Evolutionary conservation across 345 rosid species (phyloP).

Genomic region (Angophora floribunda): DNA sequence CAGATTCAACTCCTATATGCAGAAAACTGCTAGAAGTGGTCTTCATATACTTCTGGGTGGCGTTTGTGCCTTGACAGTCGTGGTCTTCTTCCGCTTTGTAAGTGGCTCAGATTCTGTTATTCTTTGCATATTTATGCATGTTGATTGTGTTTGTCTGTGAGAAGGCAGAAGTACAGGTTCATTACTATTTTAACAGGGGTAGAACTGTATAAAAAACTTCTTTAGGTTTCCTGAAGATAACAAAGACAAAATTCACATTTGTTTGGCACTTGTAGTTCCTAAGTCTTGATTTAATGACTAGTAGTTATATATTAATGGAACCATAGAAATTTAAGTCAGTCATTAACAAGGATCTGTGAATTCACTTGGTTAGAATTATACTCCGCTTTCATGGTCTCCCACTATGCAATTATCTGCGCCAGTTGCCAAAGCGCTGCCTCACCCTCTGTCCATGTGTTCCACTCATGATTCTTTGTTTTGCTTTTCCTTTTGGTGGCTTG

Average conservation of each 20-base stretch:
- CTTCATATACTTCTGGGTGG: slow-evolving; percentile 92
- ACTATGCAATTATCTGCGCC: background rate
- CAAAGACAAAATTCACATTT: background rate
- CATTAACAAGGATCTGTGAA: background rate
- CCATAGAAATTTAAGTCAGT: background rate
- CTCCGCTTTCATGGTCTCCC: background rate
- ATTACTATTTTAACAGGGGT: background rate
- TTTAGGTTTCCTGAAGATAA: background rate
- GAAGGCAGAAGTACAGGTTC: background rate
- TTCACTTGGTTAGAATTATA: background rate
- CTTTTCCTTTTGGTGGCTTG: background rate
- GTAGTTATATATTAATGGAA: background rate
- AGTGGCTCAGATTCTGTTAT: slow-evolving; percentile 11
- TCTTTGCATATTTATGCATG: background rate
- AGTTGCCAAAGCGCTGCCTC: background rate
- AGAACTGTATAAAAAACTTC: background rate
- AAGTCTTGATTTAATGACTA: background rate
- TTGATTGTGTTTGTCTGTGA: background rate
- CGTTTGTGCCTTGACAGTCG: slow-evolving; percentile 77
- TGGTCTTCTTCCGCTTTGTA: slow-evolving; percentile 92
- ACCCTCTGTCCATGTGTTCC: background rate
- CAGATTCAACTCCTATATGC: slow-evolving; percentile 3
- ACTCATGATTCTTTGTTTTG: too few relatives aligned
- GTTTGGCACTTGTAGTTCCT: background rate
- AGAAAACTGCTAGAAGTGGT: slow-evolving; percentile 94